Percentiles rank a stretch among this genome's conserved stretches.
phyloP scores from a whole-genome alignment of 495 filamentous ascomycete species.

The Aspergillus avenaceus region DNA sequence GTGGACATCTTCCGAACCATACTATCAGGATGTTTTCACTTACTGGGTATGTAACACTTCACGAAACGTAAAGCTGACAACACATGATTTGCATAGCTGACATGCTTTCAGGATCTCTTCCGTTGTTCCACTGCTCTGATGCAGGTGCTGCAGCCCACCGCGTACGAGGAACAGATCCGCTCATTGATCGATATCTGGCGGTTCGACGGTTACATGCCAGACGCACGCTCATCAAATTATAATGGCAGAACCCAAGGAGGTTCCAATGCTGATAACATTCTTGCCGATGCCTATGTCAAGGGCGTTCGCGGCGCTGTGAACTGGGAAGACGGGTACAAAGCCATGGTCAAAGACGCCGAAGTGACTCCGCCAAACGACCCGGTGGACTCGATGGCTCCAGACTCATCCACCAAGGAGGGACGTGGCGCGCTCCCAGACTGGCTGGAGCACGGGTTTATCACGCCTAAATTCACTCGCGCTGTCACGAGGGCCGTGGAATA shows the following conservation, averaged over 20 bases:
- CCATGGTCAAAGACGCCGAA: constrained; percentile 71
- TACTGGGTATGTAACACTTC: constrained; percentile 43
- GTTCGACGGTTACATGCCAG: constrained; percentile 62
- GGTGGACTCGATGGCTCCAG: constrained; percentile 53
- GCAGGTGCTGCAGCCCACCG: constrained; percentile 59
- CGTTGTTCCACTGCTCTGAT: constrained; percentile 60
- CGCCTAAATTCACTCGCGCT: constrained; percentile 55
- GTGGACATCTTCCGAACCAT: constrained; percentile 64
- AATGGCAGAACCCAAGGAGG: constrained; percentile 71
- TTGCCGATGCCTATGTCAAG: constrained; percentile 74
- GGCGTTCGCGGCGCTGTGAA: constrained; percentile 60
- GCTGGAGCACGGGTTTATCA: constrained; percentile 60
- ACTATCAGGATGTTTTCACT: constrained; percentile 44
- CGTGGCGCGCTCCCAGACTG: constrained; percentile 69
- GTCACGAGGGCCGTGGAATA: constrained; percentile 69
- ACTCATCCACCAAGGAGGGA: constrained; percentile 66
- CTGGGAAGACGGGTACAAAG: constrained; percentile 65
- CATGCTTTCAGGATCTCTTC: constrained; percentile 49
- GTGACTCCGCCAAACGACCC: constrained; percentile 58
- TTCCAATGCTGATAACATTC: constrained; percentile 68
- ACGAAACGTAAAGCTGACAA: not conserved
- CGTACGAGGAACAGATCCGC: constrained; percentile 63
- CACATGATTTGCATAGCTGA: not conserved
- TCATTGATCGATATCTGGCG: constrained; percentile 69
- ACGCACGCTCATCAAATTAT: constrained; percentile 64